Base-by-base conservation (phyloP, 2,329 filamentous ascomycete species). In the Lachnellula arida region DNA sequence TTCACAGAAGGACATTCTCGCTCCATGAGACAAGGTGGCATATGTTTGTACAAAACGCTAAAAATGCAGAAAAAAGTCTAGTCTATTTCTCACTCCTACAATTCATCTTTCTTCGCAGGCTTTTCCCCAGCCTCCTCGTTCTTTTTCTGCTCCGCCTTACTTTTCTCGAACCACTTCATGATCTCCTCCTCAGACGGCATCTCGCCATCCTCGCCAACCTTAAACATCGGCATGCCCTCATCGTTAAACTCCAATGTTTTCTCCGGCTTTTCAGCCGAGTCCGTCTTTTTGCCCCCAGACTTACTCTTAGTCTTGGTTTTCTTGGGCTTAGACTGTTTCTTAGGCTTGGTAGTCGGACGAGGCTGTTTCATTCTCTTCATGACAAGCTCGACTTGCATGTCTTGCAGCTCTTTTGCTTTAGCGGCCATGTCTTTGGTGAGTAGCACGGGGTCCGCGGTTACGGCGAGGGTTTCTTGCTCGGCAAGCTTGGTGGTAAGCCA, bases 401-500 rank as follows among this genome's bases (percentile, higher is more conserved):
- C 85, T 69, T 87, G 84, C 6, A 97, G 79, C 69, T 88, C 82
- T 65, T 85, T 82, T 15, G 85, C 80, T 72, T 87, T 87, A 23
- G 77, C 78, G 56, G 84, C 76, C 32, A 96, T 72, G 28, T 96
- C 92, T 67, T 86, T 85, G 62, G 85, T 76, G 0, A 87, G 79
- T 8, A 96, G 77, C 6, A 86, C 85, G 0, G 91, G 89, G 62
- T 97, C 85, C 9, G 90, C 89, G 2, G 85, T 84, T 2, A 78
- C 74, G 15, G 79, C 75, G 3, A 96, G 81, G 63, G 83, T 85
- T 32, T 85, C 81, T 72, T 97, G 93, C 64, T 81, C 80, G 2
- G 79, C 76, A 48, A 89, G 74, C 68, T 88, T 87, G 61, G 87
- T 81, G 34, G 85, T 81, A 19, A 99, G 78, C 93, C 93, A 99